phyloP scores from a whole-genome alignment of 1,284 basidiomycete genomes.

The Ganoderma boninense region DNA sequence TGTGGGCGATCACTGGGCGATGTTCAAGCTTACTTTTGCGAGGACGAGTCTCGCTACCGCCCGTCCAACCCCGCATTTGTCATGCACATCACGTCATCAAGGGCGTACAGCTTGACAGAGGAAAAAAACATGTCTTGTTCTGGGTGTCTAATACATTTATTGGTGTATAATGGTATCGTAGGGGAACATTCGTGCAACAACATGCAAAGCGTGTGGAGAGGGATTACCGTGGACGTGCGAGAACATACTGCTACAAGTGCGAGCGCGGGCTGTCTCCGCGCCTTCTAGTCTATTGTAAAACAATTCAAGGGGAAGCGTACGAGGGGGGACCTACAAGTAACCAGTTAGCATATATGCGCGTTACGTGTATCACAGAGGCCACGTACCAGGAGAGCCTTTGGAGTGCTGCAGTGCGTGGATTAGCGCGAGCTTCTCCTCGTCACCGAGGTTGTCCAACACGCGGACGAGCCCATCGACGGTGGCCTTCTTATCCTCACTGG shows the following conservation, averaged over 20 bases:
- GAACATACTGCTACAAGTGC: slow-evolving; percentile 12
- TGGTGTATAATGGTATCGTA: slow-evolving; percentile 10
- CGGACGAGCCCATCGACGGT: slow-evolving; percentile 73
- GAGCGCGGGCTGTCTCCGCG: slow-evolving; percentile 15
- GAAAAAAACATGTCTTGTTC: slow-evolving; percentile 14
- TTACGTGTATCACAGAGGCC: neutral
- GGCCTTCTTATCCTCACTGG: slow-evolving; percentile 74
- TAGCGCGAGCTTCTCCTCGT: slow-evolving; percentile 75
- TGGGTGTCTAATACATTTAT: slow-evolving; percentile 22
- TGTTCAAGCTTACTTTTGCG: neutral
- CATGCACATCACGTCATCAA: slow-evolving; percentile 26
- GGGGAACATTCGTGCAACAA: slow-evolving; percentile 17
- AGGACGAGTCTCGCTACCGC: neutral
- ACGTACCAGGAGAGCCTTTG: slow-evolving; percentile 58
- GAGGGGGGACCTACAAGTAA: slow-evolving; percentile 36
- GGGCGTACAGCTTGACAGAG: neutral
- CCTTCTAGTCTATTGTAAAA: neutral
- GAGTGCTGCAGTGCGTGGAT: slow-evolving; percentile 67
- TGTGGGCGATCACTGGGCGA: neutral
- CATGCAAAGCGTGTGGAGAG: slow-evolving; percentile 17
- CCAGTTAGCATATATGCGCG: neutral
- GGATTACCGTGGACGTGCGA: neutral
- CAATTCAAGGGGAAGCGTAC: slow-evolving; percentile 31
- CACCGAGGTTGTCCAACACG: slow-evolving; percentile 72
- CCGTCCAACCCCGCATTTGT: neutral